Evolutionary conservation across 805 yeast species (phyloP), one percentile per base, ranked within the genome.

Genomic region (Ogataea degrootiae): DNA sequence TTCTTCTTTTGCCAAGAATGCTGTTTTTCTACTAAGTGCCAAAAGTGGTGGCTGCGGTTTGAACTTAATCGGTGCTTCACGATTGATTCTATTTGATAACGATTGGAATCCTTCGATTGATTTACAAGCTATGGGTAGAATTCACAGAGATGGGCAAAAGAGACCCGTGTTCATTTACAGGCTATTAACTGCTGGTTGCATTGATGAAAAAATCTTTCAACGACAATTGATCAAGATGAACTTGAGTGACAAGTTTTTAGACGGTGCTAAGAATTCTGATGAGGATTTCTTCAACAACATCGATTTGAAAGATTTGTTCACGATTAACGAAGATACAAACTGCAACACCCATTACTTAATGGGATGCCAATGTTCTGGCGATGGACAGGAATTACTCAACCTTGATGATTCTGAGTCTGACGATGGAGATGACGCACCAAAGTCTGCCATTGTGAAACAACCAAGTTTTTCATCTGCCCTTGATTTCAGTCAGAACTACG

Each of bases 51-150:
- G 99, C 0, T 83, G 86, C 50, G 99, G 99, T 0, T 71, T 94
- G 38, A 94, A 94, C 59, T 70, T 94, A 34, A 77, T 87, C 34
- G 99, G 98, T 0, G 99, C 96, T 0, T 87, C 96, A 0, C 69
- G 98, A 26, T 68, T 94, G 37, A 75, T 94, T 5, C 68, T 94
- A 21, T 85, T 87, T 60, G 99, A 94, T 62, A 88, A 94, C 53
- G 98, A 94, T 60, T 94, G 99, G 99, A 94, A 94, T 54, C 99
- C 99, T 0, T 80, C 97, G 0, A 75, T 84, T 12, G 99, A 94
- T 60, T 64, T 86, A 34, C 99, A 94, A 63, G 96, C 97, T 0
- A 87, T 92, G 95, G 96, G 97, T 1, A 71, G 99, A 52, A 83
- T 94, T 6, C 96, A 92, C 61, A 73, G 99, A 57, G 97, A 92